phyloP scores from a whole-genome alignment of 495 filamentous ascomycete genomes.

The Hypoxylon fragiforme region DNA sequence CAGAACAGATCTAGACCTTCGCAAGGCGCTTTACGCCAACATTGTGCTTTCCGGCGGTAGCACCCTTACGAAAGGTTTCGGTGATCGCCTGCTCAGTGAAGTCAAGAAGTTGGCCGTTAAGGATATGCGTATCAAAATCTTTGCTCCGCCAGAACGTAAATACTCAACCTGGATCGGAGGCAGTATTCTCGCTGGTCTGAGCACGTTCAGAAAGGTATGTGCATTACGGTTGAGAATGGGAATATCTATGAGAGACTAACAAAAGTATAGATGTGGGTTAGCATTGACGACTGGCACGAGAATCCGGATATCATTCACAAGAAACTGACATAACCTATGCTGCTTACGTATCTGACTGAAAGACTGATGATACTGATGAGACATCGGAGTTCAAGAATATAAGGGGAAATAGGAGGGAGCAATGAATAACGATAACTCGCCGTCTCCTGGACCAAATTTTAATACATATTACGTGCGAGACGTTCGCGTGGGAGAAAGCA shows the following conservation, averaged over 20 bases:
- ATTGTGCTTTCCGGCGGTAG: slow-evolving; percentile 96
- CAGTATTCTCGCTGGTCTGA: slow-evolving; percentile 94
- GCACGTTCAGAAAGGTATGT: slow-evolving; percentile 95
- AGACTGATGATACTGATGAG: not conserved
- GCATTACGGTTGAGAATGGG: slow-evolving; percentile 9
- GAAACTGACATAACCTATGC: slow-evolving; percentile 73
- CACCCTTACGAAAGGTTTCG: slow-evolving; percentile 85
- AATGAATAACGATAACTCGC: not conserved
- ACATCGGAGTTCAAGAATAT: not conserved
- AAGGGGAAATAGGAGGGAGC: not conserved
- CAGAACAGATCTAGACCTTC: slow-evolving; percentile 94
- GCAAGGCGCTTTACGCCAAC: slow-evolving; percentile 91
- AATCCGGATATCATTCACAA: slow-evolving; percentile 98
- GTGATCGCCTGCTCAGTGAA: slow-evolving; percentile 89
- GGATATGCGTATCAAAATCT: slow-evolving; percentile 99
- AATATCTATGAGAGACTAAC: slow-evolving; percentile 5
- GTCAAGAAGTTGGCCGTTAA: slow-evolving; percentile 92
- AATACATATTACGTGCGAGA: slow-evolving; percentile 13
- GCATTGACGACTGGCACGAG: slow-evolving; percentile 98
- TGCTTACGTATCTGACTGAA: not conserved
- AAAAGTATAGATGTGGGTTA: slow-evolving; percentile 88
- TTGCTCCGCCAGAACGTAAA: slow-evolving; percentile 94
- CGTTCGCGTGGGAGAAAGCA: not conserved
- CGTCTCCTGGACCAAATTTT: slow-evolving; percentile 1
- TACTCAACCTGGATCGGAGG: slow-evolving; percentile 99